phyloP scores from a whole-genome alignment of 2,329 filamentous ascomycete species.

The Cercospora nicotianae region DNA sequence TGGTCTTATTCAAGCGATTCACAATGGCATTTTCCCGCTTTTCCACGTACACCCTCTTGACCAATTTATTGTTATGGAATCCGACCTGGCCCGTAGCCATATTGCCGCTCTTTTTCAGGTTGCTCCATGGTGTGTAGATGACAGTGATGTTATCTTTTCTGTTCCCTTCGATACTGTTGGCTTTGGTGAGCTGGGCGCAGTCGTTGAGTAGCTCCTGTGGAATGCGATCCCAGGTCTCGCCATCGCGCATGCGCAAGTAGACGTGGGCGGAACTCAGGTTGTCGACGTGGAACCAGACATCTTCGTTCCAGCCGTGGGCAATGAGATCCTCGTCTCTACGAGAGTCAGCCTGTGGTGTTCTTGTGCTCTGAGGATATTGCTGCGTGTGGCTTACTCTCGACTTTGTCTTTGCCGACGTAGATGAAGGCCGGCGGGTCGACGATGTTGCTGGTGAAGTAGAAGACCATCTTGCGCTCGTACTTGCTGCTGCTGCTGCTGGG shows the following conservation, averaged over 20 bases:
- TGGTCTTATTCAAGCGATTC: conserved; percentile 98
- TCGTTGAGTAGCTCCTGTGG: conserved; percentile 73
- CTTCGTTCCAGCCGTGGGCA: conserved; percentile 88
- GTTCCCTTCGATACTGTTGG: conserved; percentile 98
- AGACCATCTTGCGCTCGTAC: conserved; percentile 68
- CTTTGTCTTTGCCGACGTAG: conserved; percentile 98
- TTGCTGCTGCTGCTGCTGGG: conserved; percentile 6
- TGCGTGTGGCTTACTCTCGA: conserved; percentile 71
- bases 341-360: conserved; percentile 29
- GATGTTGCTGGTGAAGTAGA: conserved; percentile 86
- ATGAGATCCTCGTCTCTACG: conserved; percentile 89
- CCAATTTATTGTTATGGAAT: conserved; percentile 85
- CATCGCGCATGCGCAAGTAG: conserved; percentile 78
- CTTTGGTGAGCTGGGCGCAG: conserved; percentile 96
- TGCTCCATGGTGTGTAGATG: conserved; percentile 97
- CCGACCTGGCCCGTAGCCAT: conserved; percentile 95
- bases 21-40: conserved; percentile 85
- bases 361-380: not conserved
- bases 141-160: conserved; percentile 97
- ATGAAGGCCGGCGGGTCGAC: conserved; percentile 82
- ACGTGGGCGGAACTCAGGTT: conserved; percentile 96
- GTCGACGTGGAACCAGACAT: conserved; percentile 99
- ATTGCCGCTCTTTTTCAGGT: conserved; percentile 89
- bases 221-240: conserved; percentile 80
- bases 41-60: conserved; percentile 77